Base-by-base conservation (phyloP, 495 filamentous ascomycete species). In the Aspergillus saccharolyticus region DNA sequence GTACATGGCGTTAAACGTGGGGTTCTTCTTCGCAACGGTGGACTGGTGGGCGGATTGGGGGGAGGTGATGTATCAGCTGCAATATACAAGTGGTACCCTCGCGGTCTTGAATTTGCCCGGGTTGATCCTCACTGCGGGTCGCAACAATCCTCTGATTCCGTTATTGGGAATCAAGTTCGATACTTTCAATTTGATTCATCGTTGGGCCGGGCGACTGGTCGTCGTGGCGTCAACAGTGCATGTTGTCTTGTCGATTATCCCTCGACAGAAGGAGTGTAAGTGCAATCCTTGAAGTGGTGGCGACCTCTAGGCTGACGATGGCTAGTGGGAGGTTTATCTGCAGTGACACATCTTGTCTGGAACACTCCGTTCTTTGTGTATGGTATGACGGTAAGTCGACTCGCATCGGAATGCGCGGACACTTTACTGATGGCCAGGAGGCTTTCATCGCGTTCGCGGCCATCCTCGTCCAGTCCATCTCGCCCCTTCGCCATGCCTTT, bases 401-500 rank as follows among this genome's bases (percentile, higher is more conserved):
- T 46, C 14, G 24, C 17, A 16, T 12, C 14, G 17, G 5, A 5
- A 3, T 19, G n/a, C 0, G 4, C 10, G 14, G 17, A 21, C 9
- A n/a, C 22, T 44, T 8, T 51, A 8, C n/a, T 18, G 21, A 53
- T 42, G 25, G 55, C 2, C 18, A 42, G 17, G 10, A 77, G 74
- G 68, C 73, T 14, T 63, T 77, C 1, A 68, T 75, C 24, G 68
- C 68, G 30, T 82, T 84, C 55, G 45, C 78, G 19, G 63, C 76
- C 59, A 78, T 84, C 18, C 62, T 71, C 42, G 33, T 84, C 28
- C 74, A 80, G 61, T 77, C 81, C 15, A 59, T 75, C 50, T 80
- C 80, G 44, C 78, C 80, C 18, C 44, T 80, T 20, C 77, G 82
- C 46, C 82, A 83, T 63, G 74, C 80, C 12, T 83, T 82, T 60